Evolutionary conservation across 2,329 filamentous ascomycete species (phyloP).

Genomic region (Boeremia lycopersici): DNA sequence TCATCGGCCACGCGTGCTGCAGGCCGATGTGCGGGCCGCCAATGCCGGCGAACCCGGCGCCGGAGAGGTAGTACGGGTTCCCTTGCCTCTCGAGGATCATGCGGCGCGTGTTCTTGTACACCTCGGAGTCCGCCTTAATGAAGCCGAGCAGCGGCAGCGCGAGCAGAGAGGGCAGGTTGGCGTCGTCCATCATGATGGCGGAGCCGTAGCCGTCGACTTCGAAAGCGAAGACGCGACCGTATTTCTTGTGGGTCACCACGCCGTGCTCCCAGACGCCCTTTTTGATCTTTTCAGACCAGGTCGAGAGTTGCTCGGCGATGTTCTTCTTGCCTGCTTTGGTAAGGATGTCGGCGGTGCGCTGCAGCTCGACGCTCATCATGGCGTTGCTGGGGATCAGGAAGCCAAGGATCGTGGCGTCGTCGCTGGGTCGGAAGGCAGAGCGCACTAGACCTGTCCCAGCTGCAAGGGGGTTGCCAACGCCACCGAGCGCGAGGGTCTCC

Average conservation of each 20-base stretch:
- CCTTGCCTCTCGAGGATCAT: slow-evolving; percentile 76
- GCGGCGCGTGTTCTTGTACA: slow-evolving; percentile 86
- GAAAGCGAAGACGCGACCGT: slow-evolving; percentile 81
- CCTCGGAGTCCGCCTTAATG: slow-evolving; percentile 64
- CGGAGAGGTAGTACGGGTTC: slow-evolving; percentile 88
- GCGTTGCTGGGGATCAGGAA: slow-evolving; percentile 97
- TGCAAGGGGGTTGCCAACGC: slow-evolving; percentile 90
- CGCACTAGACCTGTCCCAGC: slow-evolving; percentile 82
- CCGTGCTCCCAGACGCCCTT: slow-evolving; percentile 85
- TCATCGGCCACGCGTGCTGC: slow-evolving; percentile 97
- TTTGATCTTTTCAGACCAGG: slow-evolving; percentile 69
- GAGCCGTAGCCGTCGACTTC: slow-evolving; percentile 89
- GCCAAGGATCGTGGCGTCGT: slow-evolving; percentile 91
- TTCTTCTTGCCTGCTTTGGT: slow-evolving; percentile 61
- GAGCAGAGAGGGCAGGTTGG: slow-evolving; percentile 82
- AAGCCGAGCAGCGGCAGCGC: slow-evolving; percentile 82
- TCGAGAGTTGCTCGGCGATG: slow-evolving; percentile 56
- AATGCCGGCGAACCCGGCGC: slow-evolving; percentile 80
- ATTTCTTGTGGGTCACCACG: slow-evolving; percentile 75
- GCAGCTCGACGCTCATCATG: slow-evolving; percentile 90
- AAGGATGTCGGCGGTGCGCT: slow-evolving; percentile 74
- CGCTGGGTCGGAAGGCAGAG: slow-evolving; percentile 91
- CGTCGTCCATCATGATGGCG: slow-evolving; percentile 85
- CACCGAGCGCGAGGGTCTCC: slow-evolving; percentile 82
- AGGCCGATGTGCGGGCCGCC: slow-evolving; percentile 84